phyloP scores from a whole-genome alignment of 2,329 filamentous ascomycete genomes.

The Apiospora malaysiana region DNA sequence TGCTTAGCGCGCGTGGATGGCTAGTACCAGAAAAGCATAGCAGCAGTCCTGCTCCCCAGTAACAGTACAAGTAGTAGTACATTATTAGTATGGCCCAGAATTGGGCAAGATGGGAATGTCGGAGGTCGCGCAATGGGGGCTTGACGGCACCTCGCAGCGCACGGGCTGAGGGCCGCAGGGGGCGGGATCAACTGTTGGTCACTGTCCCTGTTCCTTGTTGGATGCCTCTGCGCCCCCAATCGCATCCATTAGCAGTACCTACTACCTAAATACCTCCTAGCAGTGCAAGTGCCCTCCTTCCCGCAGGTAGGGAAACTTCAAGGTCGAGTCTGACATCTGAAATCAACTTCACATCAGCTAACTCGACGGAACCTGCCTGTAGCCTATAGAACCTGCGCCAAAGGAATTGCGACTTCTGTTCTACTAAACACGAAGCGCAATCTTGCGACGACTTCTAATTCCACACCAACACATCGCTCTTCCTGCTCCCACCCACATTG shows the following conservation, averaged over 20 bases:
- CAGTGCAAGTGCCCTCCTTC: not conserved
- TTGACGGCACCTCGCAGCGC: conserved; percentile 11
- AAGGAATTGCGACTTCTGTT: not conserved
- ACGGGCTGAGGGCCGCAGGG: conserved; percentile 5
- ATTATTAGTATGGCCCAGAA: no score
- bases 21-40: conserved; percentile 3
- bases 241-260: conserved; percentile 5
- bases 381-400: not conserved
- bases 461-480: not conserved
- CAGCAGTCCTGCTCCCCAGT: not conserved
- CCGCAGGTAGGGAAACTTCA: not conserved
- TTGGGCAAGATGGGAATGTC: not conserved
- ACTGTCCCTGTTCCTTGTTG: not conserved
- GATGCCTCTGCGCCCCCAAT: conserved; percentile 13
- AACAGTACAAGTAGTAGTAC: no score
- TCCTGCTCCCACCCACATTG: not conserved
- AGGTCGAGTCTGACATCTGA: conserved; percentile 8
- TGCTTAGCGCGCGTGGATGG: not conserved
- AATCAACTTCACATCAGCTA: conserved; percentile 8
- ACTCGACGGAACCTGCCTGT: not conserved
- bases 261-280: no score
- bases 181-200: conserved; percentile 16
- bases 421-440: conserved; percentile 2
- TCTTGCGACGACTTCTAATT: not conserved
- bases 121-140: conserved; percentile 13